Conservation (phyloP, 345 rosid species). For the Toxicodendron radicans region DNA sequence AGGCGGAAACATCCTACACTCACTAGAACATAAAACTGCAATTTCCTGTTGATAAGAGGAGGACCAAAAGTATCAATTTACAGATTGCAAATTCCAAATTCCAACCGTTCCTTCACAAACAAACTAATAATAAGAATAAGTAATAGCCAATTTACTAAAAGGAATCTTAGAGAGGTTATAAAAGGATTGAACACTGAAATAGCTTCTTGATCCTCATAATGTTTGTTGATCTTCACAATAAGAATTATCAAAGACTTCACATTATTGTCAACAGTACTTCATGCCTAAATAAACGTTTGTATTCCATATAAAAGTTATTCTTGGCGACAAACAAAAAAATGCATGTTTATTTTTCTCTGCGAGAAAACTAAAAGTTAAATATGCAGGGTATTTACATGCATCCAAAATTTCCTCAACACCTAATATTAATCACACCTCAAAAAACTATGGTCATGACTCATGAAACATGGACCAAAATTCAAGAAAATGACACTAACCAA, state of each 20-base stretch:
- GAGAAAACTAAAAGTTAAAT: background rate
- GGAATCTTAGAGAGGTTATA: background rate
- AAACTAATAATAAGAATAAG: background rate
- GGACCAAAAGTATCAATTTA: too few relatives aligned
- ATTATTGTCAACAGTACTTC: background rate
- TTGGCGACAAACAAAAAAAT: background rate
- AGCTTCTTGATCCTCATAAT: background rate
- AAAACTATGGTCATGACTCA: background rate
- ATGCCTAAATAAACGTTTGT: background rate
- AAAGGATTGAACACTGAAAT: background rate
- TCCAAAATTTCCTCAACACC: background rate
- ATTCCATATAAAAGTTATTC: background rate
- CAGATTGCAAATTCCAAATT: background rate
- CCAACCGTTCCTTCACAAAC: background rate
- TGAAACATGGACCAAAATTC: background rate
- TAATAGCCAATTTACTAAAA: background rate
- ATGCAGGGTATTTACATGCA: background rate
- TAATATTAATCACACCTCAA: background rate
- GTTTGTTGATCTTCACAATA: background rate
- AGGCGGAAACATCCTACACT: background rate
- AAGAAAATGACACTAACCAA: constrained; percentile 46
- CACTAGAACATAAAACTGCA: background rate
- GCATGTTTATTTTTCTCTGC: too few relatives aligned
- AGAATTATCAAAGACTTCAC: background rate
- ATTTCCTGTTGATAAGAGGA: background rate